Percentiles rank a stretch among this genome's conserved stretches.
Evolutionary conservation across 1,139 yeast species (phyloP).

Genomic region (Yamadazyma songkhlaensis): DNA sequence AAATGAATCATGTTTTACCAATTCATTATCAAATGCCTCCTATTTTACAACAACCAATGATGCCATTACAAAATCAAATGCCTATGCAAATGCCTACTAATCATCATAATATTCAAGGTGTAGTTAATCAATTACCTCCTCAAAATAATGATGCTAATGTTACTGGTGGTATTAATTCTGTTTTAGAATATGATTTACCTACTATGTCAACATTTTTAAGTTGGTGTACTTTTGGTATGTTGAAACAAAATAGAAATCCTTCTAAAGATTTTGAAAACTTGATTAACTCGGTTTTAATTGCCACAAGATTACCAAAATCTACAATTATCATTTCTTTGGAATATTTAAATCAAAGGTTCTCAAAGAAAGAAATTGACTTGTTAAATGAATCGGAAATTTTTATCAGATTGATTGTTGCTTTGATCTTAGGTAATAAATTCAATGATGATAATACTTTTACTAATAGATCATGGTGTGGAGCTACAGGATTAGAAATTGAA

Average conservation of each 20-base stretch:
- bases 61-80: not conserved
- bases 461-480: constrained; percentile 92
- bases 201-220: constrained; percentile 76
- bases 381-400: constrained; percentile 48
- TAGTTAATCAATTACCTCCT: constrained; percentile 3
- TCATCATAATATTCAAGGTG: not conserved
- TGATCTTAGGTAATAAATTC: constrained; percentile 87
- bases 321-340: constrained; percentile 79
- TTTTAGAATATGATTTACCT: constrained; percentile 73
- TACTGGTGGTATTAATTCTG: constrained; percentile 72
- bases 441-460: constrained; percentile 97
- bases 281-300: constrained; percentile 68
- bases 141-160: constrained; percentile 7
- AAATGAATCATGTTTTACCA: constrained; percentile 6
- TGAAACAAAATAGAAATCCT: constrained; percentile 49
- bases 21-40: constrained; percentile 1
- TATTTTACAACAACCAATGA: not conserved
- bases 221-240: constrained; percentile 62
- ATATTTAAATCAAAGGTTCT: constrained; percentile 55
- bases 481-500: constrained; percentile 71
- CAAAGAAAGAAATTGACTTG: constrained; percentile 24
- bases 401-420: constrained; percentile 62
- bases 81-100: not conserved
- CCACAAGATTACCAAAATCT: constrained; percentile 85
- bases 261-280: constrained; percentile 56